These are phyloP conservation scores for Graphilbum ipis-grandicollis DNA, from an alignment of 2,329 filamentous ascomycete genomes.

Conservation along the genomic window DNA sequence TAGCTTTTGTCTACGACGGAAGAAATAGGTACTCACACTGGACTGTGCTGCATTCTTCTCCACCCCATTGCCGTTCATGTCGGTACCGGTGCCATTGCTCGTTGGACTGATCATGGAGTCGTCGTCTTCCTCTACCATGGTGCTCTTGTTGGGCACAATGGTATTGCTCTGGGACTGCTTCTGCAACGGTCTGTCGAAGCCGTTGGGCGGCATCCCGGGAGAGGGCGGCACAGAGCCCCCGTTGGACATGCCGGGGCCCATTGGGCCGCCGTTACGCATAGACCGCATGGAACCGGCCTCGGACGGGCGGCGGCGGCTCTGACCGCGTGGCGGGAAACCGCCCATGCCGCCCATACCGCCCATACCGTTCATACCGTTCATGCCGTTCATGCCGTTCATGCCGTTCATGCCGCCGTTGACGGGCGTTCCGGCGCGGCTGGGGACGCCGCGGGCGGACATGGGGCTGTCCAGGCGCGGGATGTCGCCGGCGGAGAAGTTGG, in stretches of 20 bases:
- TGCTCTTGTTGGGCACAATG: slow-evolving; percentile 94
- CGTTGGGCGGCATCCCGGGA: slow-evolving; percentile 39
- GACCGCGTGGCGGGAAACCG: slow-evolving; percentile 28
- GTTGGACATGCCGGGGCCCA: neutral
- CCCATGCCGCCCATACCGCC: slow-evolving; percentile 28
- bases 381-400: too few species aligned
- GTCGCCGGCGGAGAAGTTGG: slow-evolving; percentile 55
- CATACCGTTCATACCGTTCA: too few species aligned
- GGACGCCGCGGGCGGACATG: slow-evolving; percentile 42
- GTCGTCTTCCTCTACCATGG: slow-evolving; percentile 90
- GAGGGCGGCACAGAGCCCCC: slow-evolving; percentile 33
- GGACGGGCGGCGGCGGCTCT: slow-evolving; percentile 37
- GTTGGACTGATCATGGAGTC: slow-evolving; percentile 25
- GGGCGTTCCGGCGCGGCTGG: slow-evolving; percentile 45
- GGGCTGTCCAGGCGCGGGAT: slow-evolving; percentile 54
- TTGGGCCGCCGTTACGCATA: slow-evolving; percentile 13
- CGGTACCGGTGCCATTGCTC: slow-evolving; percentile 21
- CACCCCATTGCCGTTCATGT: slow-evolving; percentile 25
- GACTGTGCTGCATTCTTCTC: neutral
- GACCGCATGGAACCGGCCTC: slow-evolving; percentile 44
- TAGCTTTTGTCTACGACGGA: too few species aligned
- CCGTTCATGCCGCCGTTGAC: slow-evolving; percentile 29
- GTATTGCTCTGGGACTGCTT: slow-evolving; percentile 92
- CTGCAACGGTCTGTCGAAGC: slow-evolving; percentile 59
- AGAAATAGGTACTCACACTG: neutral